Evolutionary conservation across 2,329 filamentous ascomycete genomes (phyloP).

Genomic region (Aspergillus cejpii): DNA sequence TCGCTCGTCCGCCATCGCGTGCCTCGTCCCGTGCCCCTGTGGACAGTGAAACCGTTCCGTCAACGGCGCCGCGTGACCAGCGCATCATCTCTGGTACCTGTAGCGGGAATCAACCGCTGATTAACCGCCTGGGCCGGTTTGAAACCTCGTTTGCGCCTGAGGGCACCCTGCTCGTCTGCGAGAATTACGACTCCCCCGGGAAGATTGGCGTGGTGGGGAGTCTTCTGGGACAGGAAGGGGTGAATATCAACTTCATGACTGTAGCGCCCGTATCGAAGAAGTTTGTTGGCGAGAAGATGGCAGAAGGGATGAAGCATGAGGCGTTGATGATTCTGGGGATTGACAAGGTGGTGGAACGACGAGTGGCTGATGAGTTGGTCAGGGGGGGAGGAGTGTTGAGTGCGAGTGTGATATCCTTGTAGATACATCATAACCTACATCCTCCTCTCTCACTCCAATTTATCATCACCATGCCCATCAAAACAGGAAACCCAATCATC

Average conservation of each 20-base stretch:
- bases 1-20: slow-evolving; percentile 43
- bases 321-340: slow-evolving; percentile 78
- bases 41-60: slow-evolving; percentile 12
- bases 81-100: slow-evolving; percentile 47
- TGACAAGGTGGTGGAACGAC: slow-evolving; percentile 56
- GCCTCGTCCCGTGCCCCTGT: slow-evolving; percentile 34
- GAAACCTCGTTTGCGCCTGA: slow-evolving; percentile 65
- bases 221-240: slow-evolving; percentile 59
- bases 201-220: slow-evolving; percentile 76
- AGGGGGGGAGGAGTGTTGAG: slow-evolving; percentile 48
- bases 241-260: slow-evolving; percentile 78
- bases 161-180: slow-evolving; percentile 67
- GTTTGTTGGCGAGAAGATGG: slow-evolving; percentile 18
- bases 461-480: background rate
- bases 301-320: slow-evolving; percentile 48
- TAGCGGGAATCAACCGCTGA: slow-evolving; percentile 46
- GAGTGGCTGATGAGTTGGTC: slow-evolving; percentile 47
- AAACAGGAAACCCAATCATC: slow-evolving; percentile 42
- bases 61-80: slow-evolving; percentile 31
- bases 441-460: too few relatives aligned
- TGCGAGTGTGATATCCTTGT: slow-evolving; percentile 48
- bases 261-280: slow-evolving; percentile 48
- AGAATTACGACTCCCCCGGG: slow-evolving; percentile 74
- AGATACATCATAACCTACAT: slow-evolving; percentile 7
- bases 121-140: slow-evolving; percentile 67